Conservation (phyloP, 1,139 yeast species). For the Sugiyamaella pinicola region DNA sequence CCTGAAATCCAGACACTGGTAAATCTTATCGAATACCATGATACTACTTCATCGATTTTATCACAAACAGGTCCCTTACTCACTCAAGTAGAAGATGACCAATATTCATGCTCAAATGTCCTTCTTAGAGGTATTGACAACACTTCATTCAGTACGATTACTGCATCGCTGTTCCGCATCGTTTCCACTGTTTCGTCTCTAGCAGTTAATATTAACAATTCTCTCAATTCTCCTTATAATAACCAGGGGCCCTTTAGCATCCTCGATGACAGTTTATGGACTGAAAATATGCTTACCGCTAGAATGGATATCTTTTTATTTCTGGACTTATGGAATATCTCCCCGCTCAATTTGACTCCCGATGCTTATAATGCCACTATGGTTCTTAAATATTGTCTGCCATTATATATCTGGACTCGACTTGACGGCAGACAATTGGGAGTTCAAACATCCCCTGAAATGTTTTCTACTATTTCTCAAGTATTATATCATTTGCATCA, state of each 20-base stretch:
- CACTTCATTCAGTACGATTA: constrained; percentile 22
- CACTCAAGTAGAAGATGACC: constrained; percentile 3
- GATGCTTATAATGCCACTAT: constrained; percentile 25
- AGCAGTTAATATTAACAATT: constrained; percentile 21
- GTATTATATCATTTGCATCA: constrained; percentile 24
- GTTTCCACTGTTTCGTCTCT: constrained; percentile 23
- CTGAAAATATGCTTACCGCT: constrained; percentile 18
- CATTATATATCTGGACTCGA: constrained; percentile 25
- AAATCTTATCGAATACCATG: constrained; percentile 28
- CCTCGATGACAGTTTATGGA: constrained; percentile 24
- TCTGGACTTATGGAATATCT: constrained; percentile 25
- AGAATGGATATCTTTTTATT: constrained; percentile 24
- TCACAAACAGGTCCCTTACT: constrained; percentile 21
- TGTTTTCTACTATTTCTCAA: constrained; percentile 20
- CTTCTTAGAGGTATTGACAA: constrained; percentile 16
- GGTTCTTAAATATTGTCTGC: constrained; percentile 24
- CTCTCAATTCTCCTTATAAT: constrained; percentile 14
- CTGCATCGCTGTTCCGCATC: constrained; percentile 23
- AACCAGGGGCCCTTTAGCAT: constrained; percentile 16
- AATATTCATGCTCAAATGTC: neutral
- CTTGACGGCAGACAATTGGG: constrained; percentile 28
- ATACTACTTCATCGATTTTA: constrained; percentile 24
- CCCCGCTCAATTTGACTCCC: constrained; percentile 20
- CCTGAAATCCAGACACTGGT: constrained; percentile 19
- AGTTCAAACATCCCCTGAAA: constrained; percentile 19